These are phyloP conservation scores for Solanum rostratum DNA, from an alignment of 257 asterid genomes.

Conservation along the genomic window DNA sequence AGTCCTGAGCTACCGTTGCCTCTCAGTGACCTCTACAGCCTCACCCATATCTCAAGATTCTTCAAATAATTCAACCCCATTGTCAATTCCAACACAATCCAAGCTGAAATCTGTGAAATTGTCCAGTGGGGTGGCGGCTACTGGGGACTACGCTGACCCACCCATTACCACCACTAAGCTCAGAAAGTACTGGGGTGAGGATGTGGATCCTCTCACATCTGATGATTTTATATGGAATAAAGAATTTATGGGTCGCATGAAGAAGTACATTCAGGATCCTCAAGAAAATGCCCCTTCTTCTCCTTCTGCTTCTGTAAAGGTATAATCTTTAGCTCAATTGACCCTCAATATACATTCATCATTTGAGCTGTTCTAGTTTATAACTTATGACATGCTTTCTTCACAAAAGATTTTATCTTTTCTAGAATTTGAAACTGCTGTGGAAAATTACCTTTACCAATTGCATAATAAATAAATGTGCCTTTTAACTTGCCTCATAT, in stretches of 20 bases:
- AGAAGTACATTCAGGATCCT: constrained; percentile 50
- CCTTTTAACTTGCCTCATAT: too few species aligned
- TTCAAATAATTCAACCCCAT: not conserved
- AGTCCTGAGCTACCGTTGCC: constrained; percentile 34
- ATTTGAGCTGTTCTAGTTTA: not conserved
- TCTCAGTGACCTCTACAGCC: constrained; percentile 57
- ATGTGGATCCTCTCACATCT: constrained; percentile 69
- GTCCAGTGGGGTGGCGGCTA: constrained; percentile 72
- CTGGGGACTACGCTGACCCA: constrained; percentile 87
- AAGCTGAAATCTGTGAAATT: constrained; percentile 70
- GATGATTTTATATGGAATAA: constrained; percentile 86
- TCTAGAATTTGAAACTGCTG: not conserved
- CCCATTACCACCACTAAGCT: constrained; percentile 67
- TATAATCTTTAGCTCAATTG: not conserved
- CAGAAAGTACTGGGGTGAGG: constrained; percentile 86
- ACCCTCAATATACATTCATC: not conserved
- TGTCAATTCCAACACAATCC: constrained; percentile 24
- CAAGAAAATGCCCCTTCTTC: constrained; percentile 5
- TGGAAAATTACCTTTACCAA: not conserved
- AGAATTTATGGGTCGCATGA: constrained; percentile 87
- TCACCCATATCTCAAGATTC: constrained; percentile 49
- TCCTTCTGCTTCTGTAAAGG: constrained; percentile 32
- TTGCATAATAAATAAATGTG: too few species aligned
- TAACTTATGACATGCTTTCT: not conserved
- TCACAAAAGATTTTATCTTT: not conserved